Evolutionary conservation across 768 basidiomycete species (phyloP).

Genomic region (Dentipellis fragilis): DNA sequence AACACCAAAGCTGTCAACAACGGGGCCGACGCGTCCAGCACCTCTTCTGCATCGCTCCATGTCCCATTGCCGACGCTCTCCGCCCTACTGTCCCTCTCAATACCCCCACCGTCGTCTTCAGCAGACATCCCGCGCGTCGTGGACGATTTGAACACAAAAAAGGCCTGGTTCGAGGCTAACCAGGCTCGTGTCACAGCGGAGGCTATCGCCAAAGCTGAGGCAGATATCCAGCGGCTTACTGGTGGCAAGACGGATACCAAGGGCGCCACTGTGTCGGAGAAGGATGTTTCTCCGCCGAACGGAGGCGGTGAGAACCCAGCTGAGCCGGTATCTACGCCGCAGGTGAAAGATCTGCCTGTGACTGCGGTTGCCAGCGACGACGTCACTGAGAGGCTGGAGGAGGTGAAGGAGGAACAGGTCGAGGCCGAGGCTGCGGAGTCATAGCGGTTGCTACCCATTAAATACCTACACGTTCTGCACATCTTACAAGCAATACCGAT

Average conservation of each 20-base stretch:
- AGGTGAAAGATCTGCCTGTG: slow-evolving; percentile 20
- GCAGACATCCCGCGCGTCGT: slow-evolving; percentile 76
- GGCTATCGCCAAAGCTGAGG: slow-evolving; percentile 73
- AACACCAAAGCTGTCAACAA: slow-evolving; percentile 20
- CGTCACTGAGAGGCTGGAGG: slow-evolving; percentile 34
- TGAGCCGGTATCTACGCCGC: slow-evolving; percentile 37
- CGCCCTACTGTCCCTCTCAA: slow-evolving; percentile 80
- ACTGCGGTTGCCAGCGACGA: slow-evolving; percentile 28
- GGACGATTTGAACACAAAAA: slow-evolving; percentile 88
- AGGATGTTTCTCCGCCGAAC: slow-evolving; percentile 28
- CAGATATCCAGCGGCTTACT: slow-evolving; percentile 58
- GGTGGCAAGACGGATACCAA: slow-evolving; percentile 29
- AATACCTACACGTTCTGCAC: no score
- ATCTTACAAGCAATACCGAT: no score
- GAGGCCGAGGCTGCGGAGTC: slow-evolving; percentile 5
- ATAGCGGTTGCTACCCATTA: no score
- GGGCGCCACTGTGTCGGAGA: slow-evolving; percentile 19
- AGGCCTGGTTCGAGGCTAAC: slow-evolving; percentile 91
- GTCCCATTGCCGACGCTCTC: slow-evolving; percentile 79
- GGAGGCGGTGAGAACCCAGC: slow-evolving; percentile 30
- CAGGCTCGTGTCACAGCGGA: slow-evolving; percentile 72
- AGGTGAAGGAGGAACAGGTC: slow-evolving; percentile 23
- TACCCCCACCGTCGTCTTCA: slow-evolving; percentile 74
- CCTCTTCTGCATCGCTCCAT: slow-evolving; percentile 42
- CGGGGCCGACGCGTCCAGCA: slow-evolving; percentile 26